Conservation (phyloP, 495 filamentous ascomycete species). For the Hyaloscypha finlandica region DNA sequence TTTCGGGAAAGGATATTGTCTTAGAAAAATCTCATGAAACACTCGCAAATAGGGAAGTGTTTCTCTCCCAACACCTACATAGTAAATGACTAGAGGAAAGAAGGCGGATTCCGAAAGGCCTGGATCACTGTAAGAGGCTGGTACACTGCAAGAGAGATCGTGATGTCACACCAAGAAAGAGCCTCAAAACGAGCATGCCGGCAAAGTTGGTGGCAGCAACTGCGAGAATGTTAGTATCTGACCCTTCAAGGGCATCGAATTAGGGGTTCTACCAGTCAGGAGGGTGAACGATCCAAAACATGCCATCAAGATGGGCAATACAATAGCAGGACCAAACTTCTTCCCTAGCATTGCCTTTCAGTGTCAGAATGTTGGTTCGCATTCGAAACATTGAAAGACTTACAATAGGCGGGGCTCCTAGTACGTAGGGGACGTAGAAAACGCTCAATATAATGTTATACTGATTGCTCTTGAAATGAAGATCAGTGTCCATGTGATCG, state of each 20-base stretch:
- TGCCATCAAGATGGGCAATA: conserved; percentile 71
- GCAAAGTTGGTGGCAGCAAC: conserved; percentile 58
- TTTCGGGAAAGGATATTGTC: too few species aligned
- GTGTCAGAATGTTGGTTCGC: conserved; percentile 26
- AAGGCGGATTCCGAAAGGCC: conserved; percentile 77
- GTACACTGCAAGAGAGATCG: neutral
- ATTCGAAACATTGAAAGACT: neutral
- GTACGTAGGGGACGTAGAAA: conserved; percentile 72
- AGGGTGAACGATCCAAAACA: conserved; percentile 26
- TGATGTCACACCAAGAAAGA: conserved; percentile 19
- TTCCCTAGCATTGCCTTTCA: conserved; percentile 69
- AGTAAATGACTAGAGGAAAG: conserved; percentile 68
- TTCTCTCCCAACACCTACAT: conserved; percentile 15
- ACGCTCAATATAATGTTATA: conserved; percentile 73
- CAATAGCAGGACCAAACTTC: conserved; percentile 61
- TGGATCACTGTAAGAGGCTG: conserved; percentile 51
- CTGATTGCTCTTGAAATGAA: conserved; percentile 60
- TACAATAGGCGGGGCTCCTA: conserved; percentile 47
- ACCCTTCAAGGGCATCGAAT: neutral
- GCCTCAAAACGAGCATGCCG: conserved; percentile 64
- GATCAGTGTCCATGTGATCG: conserved; percentile 43
- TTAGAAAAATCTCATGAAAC: too few species aligned
- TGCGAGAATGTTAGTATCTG: neutral
- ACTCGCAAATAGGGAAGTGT: too few species aligned
- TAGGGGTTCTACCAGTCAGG: neutral